These are phyloP conservation scores for Bullera alba DNA, from an alignment of 768 basidiomycete genomes.

Conservation along the genomic window DNA sequence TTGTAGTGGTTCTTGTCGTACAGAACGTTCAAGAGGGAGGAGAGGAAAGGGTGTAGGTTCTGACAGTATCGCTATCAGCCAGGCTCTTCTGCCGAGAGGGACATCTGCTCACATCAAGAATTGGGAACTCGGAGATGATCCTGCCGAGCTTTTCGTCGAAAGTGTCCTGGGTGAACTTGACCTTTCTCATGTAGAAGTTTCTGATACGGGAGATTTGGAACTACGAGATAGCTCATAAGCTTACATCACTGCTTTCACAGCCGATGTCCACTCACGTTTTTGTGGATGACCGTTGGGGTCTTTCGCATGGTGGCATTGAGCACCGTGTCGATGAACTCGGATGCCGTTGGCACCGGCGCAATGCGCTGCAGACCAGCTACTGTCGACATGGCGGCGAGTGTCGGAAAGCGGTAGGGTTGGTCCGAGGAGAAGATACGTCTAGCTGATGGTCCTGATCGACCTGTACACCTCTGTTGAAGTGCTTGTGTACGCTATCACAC, in stretches of 20 bases:
- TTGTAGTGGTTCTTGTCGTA: conserved; percentile 99
- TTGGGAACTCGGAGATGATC: conserved; percentile 92
- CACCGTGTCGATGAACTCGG: conserved; percentile 65
- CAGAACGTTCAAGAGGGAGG: conserved; percentile 92
- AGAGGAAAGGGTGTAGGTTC: conserved; percentile 93
- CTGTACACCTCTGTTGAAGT: no score
- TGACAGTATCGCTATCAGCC: conserved; percentile 35
- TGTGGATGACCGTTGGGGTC: conserved; percentile 97
- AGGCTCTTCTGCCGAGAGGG: not conserved
- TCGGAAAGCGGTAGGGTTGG: no score
- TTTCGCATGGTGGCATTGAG: conserved; percentile 71
- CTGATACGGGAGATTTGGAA: conserved; percentile 99
- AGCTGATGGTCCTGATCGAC: no score
- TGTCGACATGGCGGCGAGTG: conserved; percentile 22
- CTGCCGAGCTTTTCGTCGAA: conserved; percentile 92
- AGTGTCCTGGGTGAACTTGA: conserved; percentile 94
- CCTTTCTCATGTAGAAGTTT: conserved; percentile 94
- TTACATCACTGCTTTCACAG: not conserved
- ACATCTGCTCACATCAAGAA: conserved; percentile 72
- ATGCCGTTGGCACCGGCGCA: conserved; percentile 93
- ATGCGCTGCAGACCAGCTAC: conserved; percentile 77
- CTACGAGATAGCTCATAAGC: conserved; percentile 10
- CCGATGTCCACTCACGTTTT: conserved; percentile 55
- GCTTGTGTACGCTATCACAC: no score
- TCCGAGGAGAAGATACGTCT: no score